Evolutionary conservation across 371 early-diverging fungal genomes (phyloP).

Genomic region (Capniomyces stellatus): DNA sequence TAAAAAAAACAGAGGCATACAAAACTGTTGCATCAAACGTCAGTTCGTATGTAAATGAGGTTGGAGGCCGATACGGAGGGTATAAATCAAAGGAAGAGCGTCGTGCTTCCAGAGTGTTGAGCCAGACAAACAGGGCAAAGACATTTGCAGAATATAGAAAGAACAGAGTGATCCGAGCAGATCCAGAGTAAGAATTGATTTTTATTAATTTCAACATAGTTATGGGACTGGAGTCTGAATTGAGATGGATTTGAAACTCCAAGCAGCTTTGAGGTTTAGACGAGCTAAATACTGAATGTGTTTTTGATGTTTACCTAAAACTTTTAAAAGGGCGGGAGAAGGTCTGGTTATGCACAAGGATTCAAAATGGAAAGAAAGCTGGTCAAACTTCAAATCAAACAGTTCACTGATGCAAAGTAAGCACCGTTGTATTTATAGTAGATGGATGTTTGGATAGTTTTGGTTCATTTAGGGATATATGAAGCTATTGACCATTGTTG

Average conservation of each 20-base stretch:
- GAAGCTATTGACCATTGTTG: no score
- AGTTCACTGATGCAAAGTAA: slow-evolving; percentile 63
- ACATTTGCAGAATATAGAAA: slow-evolving; percentile 26
- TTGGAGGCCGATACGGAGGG: slow-evolving; percentile 56
- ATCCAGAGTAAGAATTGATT: slow-evolving; percentile 29
- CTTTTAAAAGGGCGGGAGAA: slow-evolving; percentile 70
- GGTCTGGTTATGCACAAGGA: slow-evolving; percentile 80
- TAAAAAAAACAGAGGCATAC: slow-evolving; percentile 52
- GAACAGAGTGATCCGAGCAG: slow-evolving; percentile 9
- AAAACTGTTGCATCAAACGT: slow-evolving; percentile 50
- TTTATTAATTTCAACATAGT: no score
- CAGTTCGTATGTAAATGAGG: slow-evolving; percentile 52
- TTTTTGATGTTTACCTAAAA: no score
- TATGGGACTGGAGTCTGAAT: no score
- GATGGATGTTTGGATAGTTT: no score
- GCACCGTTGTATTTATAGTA: no score
- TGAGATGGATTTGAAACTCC: no score
- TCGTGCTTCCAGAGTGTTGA: slow-evolving; percentile 12
- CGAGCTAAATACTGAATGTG: no score
- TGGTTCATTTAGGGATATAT: no score
- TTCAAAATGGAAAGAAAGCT: slow-evolving; percentile 76
- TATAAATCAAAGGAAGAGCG: slow-evolving; percentile 49
- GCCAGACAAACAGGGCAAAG: slow-evolving; percentile 18
- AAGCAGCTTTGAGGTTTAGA: no score
- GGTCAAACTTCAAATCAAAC: slow-evolving; percentile 81